Base-by-base conservation (phyloP, 192 early-diverging fungal genomes). In the Umbelopsis ramanniana region DNA sequence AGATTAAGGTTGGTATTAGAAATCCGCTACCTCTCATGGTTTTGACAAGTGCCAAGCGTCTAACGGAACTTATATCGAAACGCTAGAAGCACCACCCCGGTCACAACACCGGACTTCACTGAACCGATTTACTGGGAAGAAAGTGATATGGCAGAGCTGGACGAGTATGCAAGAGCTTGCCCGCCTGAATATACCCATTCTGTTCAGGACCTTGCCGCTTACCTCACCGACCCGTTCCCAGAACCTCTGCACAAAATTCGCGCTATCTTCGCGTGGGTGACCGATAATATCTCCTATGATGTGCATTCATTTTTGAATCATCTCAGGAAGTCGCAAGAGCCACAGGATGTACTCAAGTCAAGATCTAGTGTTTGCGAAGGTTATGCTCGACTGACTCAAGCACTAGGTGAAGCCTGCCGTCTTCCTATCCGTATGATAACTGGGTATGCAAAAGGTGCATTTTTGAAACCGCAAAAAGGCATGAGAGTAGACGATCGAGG, bases 341-440 rank as follows among this genome's bases (percentile, higher is more conserved):
- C 85, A 53, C 76, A 79, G 3, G 76, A 74, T 50, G 81, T 83
- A 9, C 72, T 86, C 26, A 74, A 71, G 10, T 74, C 38, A 38
- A 76, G 87, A 29, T 40, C 70, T 66, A 78, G 76, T 33, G 86
- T 89, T 68, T 88, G 86, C 69, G 87, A 84, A 66, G 86, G 87
- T 15, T 89, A 88, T 72, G 69, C 85, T 21, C 83, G 80, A 38
- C 68, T 89, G 23, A 88, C 82, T 73, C 70, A 82, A 52, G 83
- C 79, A n/a, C 76, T 89, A 4, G 79, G 84, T 15, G 74, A 77
- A 46, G 81, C 82, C 17, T 79, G 86, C 22, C 76, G 73, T 7
- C 70, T 88, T 11, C 33, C 76, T 21, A 79, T 78, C 33, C 66
- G 80, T 67, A 83, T 82, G 67, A 73, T 87, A 14, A 79, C 71